Percentiles rank a stretch among this genome's conserved stretches.
phyloP scores from a whole-genome alignment of 805 yeast genomes.

The Yarrowia porcina region DNA sequence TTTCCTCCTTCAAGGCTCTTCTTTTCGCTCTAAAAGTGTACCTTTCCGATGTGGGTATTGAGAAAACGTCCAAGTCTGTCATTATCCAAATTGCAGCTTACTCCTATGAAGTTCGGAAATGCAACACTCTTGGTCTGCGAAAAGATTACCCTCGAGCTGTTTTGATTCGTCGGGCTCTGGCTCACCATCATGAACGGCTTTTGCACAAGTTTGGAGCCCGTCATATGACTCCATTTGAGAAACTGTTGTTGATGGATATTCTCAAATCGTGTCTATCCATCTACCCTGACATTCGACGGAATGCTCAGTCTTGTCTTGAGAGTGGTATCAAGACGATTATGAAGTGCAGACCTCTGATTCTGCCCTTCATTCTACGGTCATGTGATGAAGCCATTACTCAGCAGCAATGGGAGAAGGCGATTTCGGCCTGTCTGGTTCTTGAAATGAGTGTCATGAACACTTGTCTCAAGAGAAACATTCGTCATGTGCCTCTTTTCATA shows the following conservation, averaged over 20 bases:
- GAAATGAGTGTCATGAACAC: constrained; percentile 55
- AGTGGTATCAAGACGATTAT: constrained; percentile 67
- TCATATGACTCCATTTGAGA: constrained; percentile 64
- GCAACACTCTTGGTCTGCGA: constrained; percentile 57
- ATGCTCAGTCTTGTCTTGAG: constrained; percentile 65
- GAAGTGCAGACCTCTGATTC: constrained; percentile 58
- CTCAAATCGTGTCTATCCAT: constrained; percentile 62
- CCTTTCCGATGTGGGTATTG: constrained; percentile 78
- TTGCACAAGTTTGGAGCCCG: constrained; percentile 70
- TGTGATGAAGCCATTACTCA: constrained; percentile 49
- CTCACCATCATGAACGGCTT: constrained; percentile 72
- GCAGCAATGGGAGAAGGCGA: constrained; percentile 53
- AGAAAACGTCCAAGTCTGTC: constrained; percentile 55
- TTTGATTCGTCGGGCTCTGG: constrained; percentile 68
- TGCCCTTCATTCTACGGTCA: constrained; percentile 49
- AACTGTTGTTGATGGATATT: constrained; percentile 59
- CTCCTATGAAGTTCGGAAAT: constrained; percentile 55
- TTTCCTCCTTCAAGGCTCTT: constrained; percentile 57
- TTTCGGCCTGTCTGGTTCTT: constrained; percentile 62
- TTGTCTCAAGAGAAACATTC: constrained; percentile 56
- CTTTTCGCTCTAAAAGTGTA: constrained; percentile 67
- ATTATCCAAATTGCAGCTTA: constrained; percentile 54
- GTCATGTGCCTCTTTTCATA: constrained; percentile 49
- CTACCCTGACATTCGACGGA: constrained; percentile 62
- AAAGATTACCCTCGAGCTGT: constrained; percentile 76